Conservation (phyloP, 768 basidiomycete genomes). For the Hortiboletus flavorubellus region DNA sequence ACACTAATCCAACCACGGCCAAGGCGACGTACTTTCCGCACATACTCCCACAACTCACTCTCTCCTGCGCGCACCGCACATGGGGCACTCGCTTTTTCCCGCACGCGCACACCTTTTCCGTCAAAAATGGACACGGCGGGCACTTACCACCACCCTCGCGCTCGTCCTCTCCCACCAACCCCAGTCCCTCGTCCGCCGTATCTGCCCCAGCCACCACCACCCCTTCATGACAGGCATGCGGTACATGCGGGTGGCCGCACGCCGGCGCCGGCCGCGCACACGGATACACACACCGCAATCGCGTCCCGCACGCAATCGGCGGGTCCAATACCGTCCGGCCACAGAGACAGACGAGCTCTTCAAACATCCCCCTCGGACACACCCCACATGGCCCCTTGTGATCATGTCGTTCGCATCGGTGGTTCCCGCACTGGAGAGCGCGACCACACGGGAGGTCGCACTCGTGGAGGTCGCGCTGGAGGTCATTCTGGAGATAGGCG, state of each 20-base stretch:
- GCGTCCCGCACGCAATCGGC: constrained; percentile 84
- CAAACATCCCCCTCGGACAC: constrained; percentile 87
- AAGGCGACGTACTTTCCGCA: constrained; percentile 67
- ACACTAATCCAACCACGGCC: not conserved
- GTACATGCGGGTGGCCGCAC: constrained; percentile 80
- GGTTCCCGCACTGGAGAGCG: constrained; percentile 69
- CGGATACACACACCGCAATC: constrained; percentile 73
- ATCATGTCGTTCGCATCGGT: constrained; percentile 75
- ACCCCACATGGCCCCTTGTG: constrained; percentile 79
- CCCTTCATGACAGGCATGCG: constrained; percentile 84
- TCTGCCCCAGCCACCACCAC: constrained; percentile 28
- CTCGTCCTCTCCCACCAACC: not conserved
- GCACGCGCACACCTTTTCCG: constrained; percentile 80
- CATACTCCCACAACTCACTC: constrained; percentile 74
- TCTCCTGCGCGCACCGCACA: constrained; percentile 76
- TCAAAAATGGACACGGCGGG: constrained; percentile 85
- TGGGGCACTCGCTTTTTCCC: constrained; percentile 81
- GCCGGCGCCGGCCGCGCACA: constrained; percentile 66
- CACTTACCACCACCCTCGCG: constrained; percentile 39
- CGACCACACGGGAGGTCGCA: constrained; percentile 83
- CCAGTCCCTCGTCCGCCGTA: constrained; percentile 23
- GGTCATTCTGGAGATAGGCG: constrained; percentile 27
- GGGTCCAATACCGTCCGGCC: constrained; percentile 85
- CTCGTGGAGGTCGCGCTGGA: constrained; percentile 58
- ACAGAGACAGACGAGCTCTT: constrained; percentile 87